Evolutionary conservation across 169 alveolate genomes (phyloP).

Genomic region (Eimeria praecox): DNA sequence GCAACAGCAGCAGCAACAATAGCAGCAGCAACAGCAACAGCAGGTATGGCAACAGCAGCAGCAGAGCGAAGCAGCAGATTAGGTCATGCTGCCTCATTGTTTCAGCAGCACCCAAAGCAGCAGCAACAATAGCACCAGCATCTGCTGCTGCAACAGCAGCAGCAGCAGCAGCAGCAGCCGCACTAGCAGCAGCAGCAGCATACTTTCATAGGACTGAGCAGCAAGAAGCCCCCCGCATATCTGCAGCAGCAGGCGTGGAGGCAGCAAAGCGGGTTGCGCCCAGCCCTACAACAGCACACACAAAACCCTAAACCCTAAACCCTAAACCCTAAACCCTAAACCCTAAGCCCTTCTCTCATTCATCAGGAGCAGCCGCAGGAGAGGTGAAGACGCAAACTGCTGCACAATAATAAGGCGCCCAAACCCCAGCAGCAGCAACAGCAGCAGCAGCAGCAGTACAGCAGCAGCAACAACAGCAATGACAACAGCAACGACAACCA

Average conservation of each 20-base stretch:
- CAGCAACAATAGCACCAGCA: background rate
- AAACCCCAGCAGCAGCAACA: background rate
- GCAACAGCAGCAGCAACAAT: background rate
- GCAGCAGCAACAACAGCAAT: background rate
- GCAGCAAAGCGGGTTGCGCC: conserved; percentile 48
- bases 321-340: background rate
- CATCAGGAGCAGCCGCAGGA: background rate
- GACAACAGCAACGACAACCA: background rate
- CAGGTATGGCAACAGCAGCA: background rate
- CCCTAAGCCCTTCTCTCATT: background rate
- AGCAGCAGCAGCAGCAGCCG: conserved; percentile 34
- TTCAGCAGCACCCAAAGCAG: background rate
- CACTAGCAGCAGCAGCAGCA: conserved; percentile 53
- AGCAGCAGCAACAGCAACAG: background rate
- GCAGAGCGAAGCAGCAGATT: background rate
- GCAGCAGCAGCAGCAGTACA: background rate
- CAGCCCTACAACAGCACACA: background rate
- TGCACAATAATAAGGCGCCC: background rate
- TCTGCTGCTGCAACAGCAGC: conserved; percentile 2
- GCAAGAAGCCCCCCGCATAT: conserved; percentile 48
- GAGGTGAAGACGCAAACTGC: background rate
- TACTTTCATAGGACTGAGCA: conserved; percentile 22
- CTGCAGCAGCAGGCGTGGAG: conserved; percentile 37
- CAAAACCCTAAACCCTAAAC: conserved; percentile 12
- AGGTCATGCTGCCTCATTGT: background rate